Evolutionary conservation across 2,329 filamentous ascomycete genomes (phyloP).

Genomic region (Scedosporium aurantiacum): DNA sequence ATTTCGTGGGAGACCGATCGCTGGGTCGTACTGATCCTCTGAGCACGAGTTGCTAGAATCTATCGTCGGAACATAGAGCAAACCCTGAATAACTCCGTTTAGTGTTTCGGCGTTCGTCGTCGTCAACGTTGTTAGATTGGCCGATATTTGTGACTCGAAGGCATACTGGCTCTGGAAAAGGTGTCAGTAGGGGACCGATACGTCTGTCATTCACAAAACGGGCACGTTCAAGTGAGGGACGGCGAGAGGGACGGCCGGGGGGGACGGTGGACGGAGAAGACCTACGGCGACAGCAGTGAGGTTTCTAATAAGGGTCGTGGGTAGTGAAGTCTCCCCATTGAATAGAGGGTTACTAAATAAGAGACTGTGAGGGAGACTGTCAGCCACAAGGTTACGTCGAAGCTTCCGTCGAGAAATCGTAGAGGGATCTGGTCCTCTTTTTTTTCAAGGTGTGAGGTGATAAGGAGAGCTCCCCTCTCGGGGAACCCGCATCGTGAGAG

Average conservation of each 20-base stretch:
- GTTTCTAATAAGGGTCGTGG: slow-evolving; percentile 44
- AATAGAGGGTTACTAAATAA: slow-evolving; percentile 50
- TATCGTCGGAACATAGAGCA: slow-evolving; percentile 77
- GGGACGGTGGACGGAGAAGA: slow-evolving; percentile 10
- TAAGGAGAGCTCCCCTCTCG: too few relatives aligned
- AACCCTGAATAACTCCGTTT: slow-evolving; percentile 57
- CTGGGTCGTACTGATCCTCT: slow-evolving; percentile 39
- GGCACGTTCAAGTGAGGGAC: not conserved
- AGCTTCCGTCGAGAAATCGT: too few relatives aligned
- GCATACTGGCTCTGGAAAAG: slow-evolving; percentile 31
- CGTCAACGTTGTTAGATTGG: slow-evolving; percentile 66
- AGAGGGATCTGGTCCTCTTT: too few relatives aligned
- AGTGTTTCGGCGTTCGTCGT: slow-evolving; percentile 49
- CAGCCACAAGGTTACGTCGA: not conserved
- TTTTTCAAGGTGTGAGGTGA: too few relatives aligned
- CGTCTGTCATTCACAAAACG: not conserved
- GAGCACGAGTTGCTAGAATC: slow-evolving; percentile 47
- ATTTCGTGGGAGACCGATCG: slow-evolving; percentile 55
- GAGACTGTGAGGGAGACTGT: slow-evolving; percentile 28
- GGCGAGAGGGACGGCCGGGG: not conserved
- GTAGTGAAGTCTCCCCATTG: slow-evolving; percentile 35
- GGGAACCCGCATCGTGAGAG: too few relatives aligned
- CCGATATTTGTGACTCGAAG: slow-evolving; percentile 37
- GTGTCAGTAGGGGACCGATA: slow-evolving; percentile 10
- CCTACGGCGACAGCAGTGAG: slow-evolving; percentile 45